Conservation (phyloP, 2,329 filamentous ascomycete species). For the Paracorniculantispora psalliotae region DNA sequence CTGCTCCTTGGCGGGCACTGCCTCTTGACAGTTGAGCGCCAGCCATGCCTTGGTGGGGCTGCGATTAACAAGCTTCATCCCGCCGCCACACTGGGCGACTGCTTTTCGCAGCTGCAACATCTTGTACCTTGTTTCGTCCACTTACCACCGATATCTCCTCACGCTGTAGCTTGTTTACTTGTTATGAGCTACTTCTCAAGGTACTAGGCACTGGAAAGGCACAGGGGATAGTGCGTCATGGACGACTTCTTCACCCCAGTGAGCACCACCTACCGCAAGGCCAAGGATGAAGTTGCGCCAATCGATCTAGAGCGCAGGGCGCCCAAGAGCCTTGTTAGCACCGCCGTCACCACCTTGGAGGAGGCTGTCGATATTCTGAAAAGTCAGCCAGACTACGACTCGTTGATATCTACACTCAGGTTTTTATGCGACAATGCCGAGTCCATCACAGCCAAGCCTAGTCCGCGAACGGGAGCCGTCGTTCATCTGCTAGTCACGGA, state of each 20-base stretch:
- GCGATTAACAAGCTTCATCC: background rate
- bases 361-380: conserved; percentile 57
- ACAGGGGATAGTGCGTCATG: conserved; percentile 33
- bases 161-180: background rate
- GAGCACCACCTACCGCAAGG: conserved; percentile 45
- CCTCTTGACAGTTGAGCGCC: background rate
- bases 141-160: background rate
- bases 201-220: background rate
- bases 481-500: conserved; percentile 68
- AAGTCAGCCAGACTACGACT: conserved; percentile 56
- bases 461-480: conserved; percentile 67
- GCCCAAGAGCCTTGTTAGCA: conserved; percentile 6
- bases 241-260: conserved; percentile 51
- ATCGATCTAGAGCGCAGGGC: background rate
- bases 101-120: background rate
- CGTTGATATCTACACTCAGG: conserved; percentile 46
- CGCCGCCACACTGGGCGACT: background rate
- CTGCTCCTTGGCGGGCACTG: no score
- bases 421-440: conserved; percentile 39
- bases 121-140: background rate
- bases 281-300: conserved; percentile 26
- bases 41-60: conserved; percentile 1
- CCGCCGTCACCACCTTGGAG: conserved; percentile 29
- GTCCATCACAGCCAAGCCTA: conserved; percentile 35
- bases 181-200: background rate